A percentile compares a stretch with the other conserved stretches of the same genome.
phyloP scores from a whole-genome alignment of 495 filamentous ascomycete species.

The Penicillium canescens region DNA sequence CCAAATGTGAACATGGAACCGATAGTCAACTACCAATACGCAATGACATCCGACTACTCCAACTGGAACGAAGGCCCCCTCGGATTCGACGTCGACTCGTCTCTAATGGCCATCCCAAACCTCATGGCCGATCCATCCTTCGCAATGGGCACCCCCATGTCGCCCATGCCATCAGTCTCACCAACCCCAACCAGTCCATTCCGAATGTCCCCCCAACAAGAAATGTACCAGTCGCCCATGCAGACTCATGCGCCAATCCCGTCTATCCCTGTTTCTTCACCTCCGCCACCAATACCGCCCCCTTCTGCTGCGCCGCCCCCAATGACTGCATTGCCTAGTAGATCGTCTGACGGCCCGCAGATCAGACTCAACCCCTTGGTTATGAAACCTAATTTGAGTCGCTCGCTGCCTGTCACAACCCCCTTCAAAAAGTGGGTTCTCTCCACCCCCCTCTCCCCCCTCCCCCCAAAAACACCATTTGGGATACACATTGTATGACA shows the following conservation, averaged over 20 bases:
- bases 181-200: slow-evolving; percentile 47
- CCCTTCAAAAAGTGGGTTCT: slow-evolving; percentile 46
- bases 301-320: slow-evolving; percentile 37
- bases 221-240: slow-evolving; percentile 41
- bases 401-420: slow-evolving; percentile 42
- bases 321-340: slow-evolving; percentile 37
- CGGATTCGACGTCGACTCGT: slow-evolving; percentile 51
- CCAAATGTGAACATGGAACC: slow-evolving; percentile 52
- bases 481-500: slow-evolving; percentile 20
- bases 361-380: slow-evolving; percentile 51
- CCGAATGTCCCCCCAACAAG: slow-evolving; percentile 41
- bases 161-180: slow-evolving; percentile 42
- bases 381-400: slow-evolving; percentile 48
- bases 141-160: slow-evolving; percentile 34
- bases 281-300: slow-evolving; percentile 20
- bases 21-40: slow-evolving; percentile 45
- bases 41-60: slow-evolving; percentile 44
- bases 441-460: neutral
- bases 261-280: slow-evolving; percentile 34
- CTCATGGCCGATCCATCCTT: slow-evolving; percentile 46
- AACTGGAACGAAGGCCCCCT: slow-evolving; percentile 46
- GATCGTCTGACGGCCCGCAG: slow-evolving; percentile 42
- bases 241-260: slow-evolving; percentile 30
- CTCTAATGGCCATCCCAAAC: slow-evolving; percentile 50
- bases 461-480: no score